phyloP scores from a whole-genome alignment of 805 yeast species.

The Cyberlindnera maritima region DNA sequence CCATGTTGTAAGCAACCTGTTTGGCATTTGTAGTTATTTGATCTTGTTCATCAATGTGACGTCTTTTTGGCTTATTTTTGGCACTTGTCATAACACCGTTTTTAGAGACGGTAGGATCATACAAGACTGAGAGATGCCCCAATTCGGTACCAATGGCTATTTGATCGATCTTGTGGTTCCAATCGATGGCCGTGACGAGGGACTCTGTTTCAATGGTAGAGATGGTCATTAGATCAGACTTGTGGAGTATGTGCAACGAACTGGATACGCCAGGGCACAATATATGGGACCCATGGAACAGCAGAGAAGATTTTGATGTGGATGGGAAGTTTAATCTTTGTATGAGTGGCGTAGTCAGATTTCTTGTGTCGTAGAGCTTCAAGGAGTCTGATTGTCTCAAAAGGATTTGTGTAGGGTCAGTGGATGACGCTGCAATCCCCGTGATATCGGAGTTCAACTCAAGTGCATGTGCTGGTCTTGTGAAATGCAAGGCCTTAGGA shows the following conservation, averaged over 20 bases:
- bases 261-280: neutral
- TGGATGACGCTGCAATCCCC: neutral
- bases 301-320: conserved; percentile 2
- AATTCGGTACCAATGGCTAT: conserved; percentile 21
- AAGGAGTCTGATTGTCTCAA: conserved; percentile 3
- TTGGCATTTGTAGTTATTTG: conserved; percentile 6
- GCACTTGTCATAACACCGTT: conserved; percentile 22
- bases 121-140: conserved; percentile 19
- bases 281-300: conserved; percentile 1
- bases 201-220: conserved; percentile 2
- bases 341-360: conserved; percentile 17
- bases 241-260: conserved; percentile 18
- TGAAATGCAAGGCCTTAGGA: conserved; percentile 1
- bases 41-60: conserved; percentile 16
- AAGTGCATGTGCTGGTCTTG: conserved; percentile 8
- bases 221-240: conserved; percentile 21
- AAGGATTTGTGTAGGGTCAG: neutral
- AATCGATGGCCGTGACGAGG: conserved; percentile 20
- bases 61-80: conserved; percentile 21
- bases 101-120: conserved; percentile 19
- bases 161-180: conserved; percentile 24
- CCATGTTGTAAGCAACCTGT: conserved; percentile 19
- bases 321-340: conserved; percentile 15
- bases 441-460: neutral
- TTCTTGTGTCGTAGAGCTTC: conserved; percentile 24